Evolutionary conservation across 176 grass and related monocot genomes (phyloP), one percentile per base, ranked within the genome.

Genomic region (Oryza glumipatula): DNA sequence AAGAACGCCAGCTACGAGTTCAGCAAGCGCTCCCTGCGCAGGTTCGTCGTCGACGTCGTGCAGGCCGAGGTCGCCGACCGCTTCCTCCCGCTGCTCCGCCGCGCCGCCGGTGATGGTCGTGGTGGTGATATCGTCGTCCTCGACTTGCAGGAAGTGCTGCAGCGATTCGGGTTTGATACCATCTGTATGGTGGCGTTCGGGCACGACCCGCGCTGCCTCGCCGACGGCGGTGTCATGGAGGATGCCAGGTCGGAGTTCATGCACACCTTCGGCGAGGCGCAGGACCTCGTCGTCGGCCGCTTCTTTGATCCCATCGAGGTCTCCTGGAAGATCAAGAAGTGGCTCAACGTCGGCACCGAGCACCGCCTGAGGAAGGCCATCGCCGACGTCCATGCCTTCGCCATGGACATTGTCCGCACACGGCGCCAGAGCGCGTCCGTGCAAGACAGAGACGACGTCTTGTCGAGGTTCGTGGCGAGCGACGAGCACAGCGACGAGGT

Each of bases 91-190:
- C 65, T 83, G 49, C 63, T 88, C 3, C 67, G 30, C 26, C 11
- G 72, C 45, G 63, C 75, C n/a, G 44, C 19, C 38, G 21, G 5
- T 30, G 36, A 2, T 30, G 36, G 19, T 52, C 4, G 14, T 16
- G 49, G 52, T 7, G 52, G 17, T 3, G 43, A 44, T 11, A 9
- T 44, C 43, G 5, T 21, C 52, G 17, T 58, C 52, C 22, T 66
- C 77, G 43, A 65, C 45, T 36, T 44, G 30, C 88, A 93, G 46
- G 81, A 80, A 8, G 67, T 88, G 63, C 73, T 93, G 0, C 88
- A 90, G 80, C 68, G 88, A 6, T 93, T 92, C 79, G 80, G 77
- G 11, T 92, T 94, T 28, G 93, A 94, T 51, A 94, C 74, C 69
- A 94, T 94, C 60, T 94, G 93, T 46, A 70, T 60, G 41, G 93